phyloP scores from a whole-genome alignment of 805 yeast genomes.

The Schwanniomyces polymorphus region DNA sequence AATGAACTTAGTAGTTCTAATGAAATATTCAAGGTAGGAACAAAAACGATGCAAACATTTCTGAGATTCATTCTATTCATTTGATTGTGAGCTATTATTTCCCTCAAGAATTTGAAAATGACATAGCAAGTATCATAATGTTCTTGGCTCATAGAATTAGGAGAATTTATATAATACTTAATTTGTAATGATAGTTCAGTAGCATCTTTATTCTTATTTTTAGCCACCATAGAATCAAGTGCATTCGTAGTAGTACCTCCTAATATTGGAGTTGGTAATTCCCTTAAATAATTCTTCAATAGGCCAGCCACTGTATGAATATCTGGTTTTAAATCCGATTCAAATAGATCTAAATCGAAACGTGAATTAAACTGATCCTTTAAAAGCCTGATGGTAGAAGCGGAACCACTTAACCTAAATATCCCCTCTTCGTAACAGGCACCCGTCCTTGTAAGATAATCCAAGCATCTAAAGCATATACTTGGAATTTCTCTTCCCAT shows the following conservation, averaged over 20 bases:
- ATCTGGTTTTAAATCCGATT: slow-evolving; percentile 52
- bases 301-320: slow-evolving; percentile 87
- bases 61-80: slow-evolving; percentile 81
- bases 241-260: slow-evolving; percentile 47
- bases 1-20: slow-evolving; percentile 58
- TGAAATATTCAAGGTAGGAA: slow-evolving; percentile 75
- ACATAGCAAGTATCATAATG: slow-evolving; percentile 62
- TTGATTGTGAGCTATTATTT: slow-evolving; percentile 59
- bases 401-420: slow-evolving; percentile 87
- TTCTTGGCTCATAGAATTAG: slow-evolving; percentile 47
- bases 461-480: slow-evolving; percentile 73
- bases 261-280: slow-evolving; percentile 67
- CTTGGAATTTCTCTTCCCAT: slow-evolving; percentile 62
- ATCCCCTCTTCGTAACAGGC: slow-evolving; percentile 90
- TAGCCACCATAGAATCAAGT: slow-evolving; percentile 21
- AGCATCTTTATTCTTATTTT: slow-evolving; percentile 3
- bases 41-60: slow-evolving; percentile 77
- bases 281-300: slow-evolving; percentile 78
- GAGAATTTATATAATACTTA: slow-evolving; percentile 30
- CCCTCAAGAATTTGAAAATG: slow-evolving; percentile 65
- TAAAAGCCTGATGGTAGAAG: slow-evolving; percentile 66
- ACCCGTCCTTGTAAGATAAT: slow-evolving; percentile 59
- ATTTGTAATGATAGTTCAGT: slow-evolving; percentile 26
- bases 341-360: slow-evolving; percentile 67
- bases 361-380: slow-evolving; percentile 67